Evolutionary conservation across 78 protist genomes (phyloP), one percentile per base, ranked within the genome.

Genomic region (Paratrimastix pyriformis): DNA sequence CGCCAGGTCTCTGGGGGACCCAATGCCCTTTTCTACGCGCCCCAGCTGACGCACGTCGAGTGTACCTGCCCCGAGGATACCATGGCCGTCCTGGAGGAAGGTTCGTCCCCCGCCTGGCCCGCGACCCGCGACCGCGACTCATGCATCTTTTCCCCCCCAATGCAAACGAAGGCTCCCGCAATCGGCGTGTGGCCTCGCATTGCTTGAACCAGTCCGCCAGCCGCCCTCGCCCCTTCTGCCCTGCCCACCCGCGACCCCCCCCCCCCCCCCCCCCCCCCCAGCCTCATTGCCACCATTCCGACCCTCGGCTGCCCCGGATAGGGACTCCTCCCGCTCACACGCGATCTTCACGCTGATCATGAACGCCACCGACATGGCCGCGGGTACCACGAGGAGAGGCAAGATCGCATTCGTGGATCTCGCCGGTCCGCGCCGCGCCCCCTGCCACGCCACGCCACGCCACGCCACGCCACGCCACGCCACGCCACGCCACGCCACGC

Each of bases 401-500:
- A 73, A 72, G 64, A n/a, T 73, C 42, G 3, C 78, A 15, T 75
- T 81, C 38, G 86, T 81, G 26, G 86, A 75, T 57, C 60, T 81
- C n/a, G 86, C 86, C 2, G 86, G 85, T 9, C 38, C 55, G 37
- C 37, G 62, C 62, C 15, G 38, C 29, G 7, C 37, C 29, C n/a
- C 7, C 62, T 55, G 38, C 62, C n/a, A n/a, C 62, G 9, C 11
- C 62, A 21, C 35, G 9, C n/a, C 9, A 26, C n/a, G 38, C 15
- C 38, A 18, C 38, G 5, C 7, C 62, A 8, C 5, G 35, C 15
- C 29, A 26, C 37, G 62, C 62, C 62, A 5, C 29, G 15, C 62
- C 62, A 9, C 9, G 62, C 7, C 37, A 21, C 7, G 62, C 35
- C 35, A 55, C 37, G 62, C 29, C 37, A 26, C 37, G 35, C 9